Base-by-base conservation (phyloP, 805 yeast genomes). In the Cyberlindnera petersonii region DNA sequence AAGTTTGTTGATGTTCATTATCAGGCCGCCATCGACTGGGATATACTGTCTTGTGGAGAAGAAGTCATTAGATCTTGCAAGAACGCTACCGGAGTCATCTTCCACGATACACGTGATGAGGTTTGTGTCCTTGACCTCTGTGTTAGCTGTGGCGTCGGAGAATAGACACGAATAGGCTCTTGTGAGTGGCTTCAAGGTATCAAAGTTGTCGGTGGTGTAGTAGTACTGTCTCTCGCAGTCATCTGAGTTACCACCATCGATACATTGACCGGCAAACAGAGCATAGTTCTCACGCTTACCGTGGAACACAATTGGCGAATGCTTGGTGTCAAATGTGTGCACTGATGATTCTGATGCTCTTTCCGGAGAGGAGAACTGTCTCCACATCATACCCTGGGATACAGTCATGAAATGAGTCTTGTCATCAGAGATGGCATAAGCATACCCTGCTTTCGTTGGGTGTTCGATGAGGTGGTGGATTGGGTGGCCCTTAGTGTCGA, bases 151-250 rank as follows among this genome's bases (percentile, higher is more conserved):
- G n/a, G 59, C 55, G 6, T 47, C 48, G 20, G 56, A 46, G 37
- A 66, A 52, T 21, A 57, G 32, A 46, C 68, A 64, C 3, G 71
- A 64, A 35, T 49, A 55, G 16, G 63, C 65, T 22, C 54, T 46
- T 1, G 53, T 50, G 27, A 62, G 31, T 22, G 49, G 42, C 4
- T 49, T 39, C n/a, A 52, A 31, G 9, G 69, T 48, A 34, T 63
- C 60, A 47, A 77, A 66, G 31, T 69, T 70, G 52, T 75, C 73
- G 4, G 45, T 58, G 9, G 82, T 70, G 52, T 68, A 69, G 49
- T 59, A 72, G 47, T 58, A 60, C 30, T 50, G 55, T 30, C 59
- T 50, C 14, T 52, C 51, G 53, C 82, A 75, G 4, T 49, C 42
- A 3, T 43, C 49, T 14, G 40, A 26, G 16, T 49, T 43, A 11